Percentiles rank a stretch among this genome's conserved stretches.
Evolutionary conservation across 345 rosid genomes (phyloP).

Genomic region (Citrus trifoliata): DNA sequence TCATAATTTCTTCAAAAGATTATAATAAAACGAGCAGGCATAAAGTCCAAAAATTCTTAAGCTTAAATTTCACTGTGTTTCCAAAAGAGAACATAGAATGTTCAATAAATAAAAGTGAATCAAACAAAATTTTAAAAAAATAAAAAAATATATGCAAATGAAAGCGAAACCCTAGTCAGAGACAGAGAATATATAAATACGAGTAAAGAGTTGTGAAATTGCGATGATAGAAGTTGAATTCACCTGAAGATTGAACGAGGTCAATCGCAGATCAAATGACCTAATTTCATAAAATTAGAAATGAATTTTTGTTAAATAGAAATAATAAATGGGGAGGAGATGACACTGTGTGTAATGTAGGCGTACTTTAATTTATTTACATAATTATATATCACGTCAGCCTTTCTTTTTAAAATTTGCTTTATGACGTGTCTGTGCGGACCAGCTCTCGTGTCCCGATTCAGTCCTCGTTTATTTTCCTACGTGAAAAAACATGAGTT

Average conservation of each 20-base stretch:
- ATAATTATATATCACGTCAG: not conserved
- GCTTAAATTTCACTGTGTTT: not conserved
- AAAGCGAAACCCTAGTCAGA: slow-evolving; percentile 31
- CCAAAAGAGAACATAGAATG: not conserved
- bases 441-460: no score
- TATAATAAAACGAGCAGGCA: not conserved
- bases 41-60: not conserved
- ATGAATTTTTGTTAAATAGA: not conserved
- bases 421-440: no score
- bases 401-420: no score
- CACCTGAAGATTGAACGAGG: slow-evolving; percentile 27
- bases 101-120: not conserved
- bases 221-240: not conserved
- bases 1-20: not conserved
- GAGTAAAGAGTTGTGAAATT: slow-evolving; percentile 13
- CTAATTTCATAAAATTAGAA: not conserved
- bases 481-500: no score
- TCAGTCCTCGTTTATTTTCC: no score
- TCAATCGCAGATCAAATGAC: slow-evolving; percentile 24
- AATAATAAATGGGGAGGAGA: slow-evolving; percentile 11
- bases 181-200: not conserved
- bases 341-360: not conserved
- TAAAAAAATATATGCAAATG: not conserved
- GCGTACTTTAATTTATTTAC: no score
- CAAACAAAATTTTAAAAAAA: not conserved